Conservation (phyloP, 345 rosid genomes). For the Geranium brycei region DNA sequence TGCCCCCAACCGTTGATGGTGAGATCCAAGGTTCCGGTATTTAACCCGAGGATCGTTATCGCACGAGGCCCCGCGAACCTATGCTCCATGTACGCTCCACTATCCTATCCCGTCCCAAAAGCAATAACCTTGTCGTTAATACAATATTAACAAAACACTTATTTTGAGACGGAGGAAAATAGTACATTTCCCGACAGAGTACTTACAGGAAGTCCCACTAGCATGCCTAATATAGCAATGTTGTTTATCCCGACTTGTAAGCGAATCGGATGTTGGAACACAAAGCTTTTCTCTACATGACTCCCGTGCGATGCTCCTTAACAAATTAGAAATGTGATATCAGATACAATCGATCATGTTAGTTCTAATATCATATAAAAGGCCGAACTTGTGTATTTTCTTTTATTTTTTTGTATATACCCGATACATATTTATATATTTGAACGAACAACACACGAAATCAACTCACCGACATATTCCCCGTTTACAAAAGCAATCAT, state of each 20-base stretch:
- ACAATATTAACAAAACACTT: no score
- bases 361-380: background rate
- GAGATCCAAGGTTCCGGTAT: constrained; percentile 63
- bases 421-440: background rate
- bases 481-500: constrained; percentile 36
- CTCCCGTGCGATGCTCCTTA: constrained; percentile 37
- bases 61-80: constrained; percentile 67
- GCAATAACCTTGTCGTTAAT: no score
- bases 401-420: background rate
- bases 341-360: background rate
- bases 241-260: constrained; percentile 26
- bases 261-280: constrained; percentile 19
- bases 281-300: constrained; percentile 32
- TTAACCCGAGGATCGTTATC: constrained; percentile 52
- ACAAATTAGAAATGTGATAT: background rate
- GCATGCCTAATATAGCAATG: constrained; percentile 21
- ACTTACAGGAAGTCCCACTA: constrained; percentile 30
- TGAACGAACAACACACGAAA: background rate
- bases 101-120: constrained; percentile 32
- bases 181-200: no score
- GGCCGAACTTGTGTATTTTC: background rate
- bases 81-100: constrained; percentile 82
- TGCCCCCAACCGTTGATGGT: constrained; percentile 58
- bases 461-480: constrained; percentile 19
- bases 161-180: no score